Evolutionary conservation across 345 rosid species (phyloP), one percentile per base, ranked within the genome.

Genomic region (Bruguiera sexangula): DNA sequence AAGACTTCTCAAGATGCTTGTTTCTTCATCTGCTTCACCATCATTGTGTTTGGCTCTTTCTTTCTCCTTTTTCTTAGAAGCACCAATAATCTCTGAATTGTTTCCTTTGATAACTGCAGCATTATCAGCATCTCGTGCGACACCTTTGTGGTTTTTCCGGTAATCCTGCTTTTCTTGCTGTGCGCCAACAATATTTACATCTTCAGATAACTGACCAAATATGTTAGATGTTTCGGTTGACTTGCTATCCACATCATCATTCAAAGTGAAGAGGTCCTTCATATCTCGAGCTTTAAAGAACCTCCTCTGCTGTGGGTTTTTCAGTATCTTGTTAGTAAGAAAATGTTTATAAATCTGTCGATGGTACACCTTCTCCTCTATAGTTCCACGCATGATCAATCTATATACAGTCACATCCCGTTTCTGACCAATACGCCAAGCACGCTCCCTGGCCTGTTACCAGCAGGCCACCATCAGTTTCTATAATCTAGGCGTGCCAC

Each of bases 371-470:
- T 95, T 95, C 83, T 95, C 99, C 82, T 95, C 99, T 69, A 95
- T 95, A 63, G 96, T 88, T 70, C 97, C 99, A 3, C 91, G 90
- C 0, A 91, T 92, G 75, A 95, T 90, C 85, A 95, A 76, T 84
- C 99, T 90, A 75, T 90, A 95, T 20, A 95, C 84, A n/a, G 86
- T 86, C 60, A 95, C 99, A 78, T 90, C 97, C 76, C 87, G 82
- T 78, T 81, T 87, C 81, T 95, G 99, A 66, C 97, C 99, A 82
- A 95, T 90, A 59, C 96, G 97, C 97, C 99, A 95, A 69, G 99
- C 99, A 54, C 99, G 97, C 80, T 95, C 99, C 88, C 99, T 92
- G 6, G 99, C 99, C 97, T 93, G 82, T 73, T 60, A 76, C 3
- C 34, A 68, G 58, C 61, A 73, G 67, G 50, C 53, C n/a, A 4